Evolutionary conservation across 1,284 basidiomycete species (phyloP), one percentile per base, ranked within the genome.

Genomic region (Leccinum fuscescens): DNA sequence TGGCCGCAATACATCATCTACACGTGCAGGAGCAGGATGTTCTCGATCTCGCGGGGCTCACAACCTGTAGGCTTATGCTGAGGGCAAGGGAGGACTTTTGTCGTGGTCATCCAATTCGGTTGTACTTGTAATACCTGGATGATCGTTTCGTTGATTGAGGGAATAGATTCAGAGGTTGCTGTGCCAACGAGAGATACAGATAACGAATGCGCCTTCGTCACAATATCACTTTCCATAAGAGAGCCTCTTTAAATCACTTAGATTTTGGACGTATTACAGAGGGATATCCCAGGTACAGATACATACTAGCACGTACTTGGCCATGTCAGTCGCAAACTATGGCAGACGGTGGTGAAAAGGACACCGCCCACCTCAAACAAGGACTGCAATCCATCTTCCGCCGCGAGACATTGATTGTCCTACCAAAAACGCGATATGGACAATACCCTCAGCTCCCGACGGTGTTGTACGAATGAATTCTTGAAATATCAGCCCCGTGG

Each of bases 321-420:
- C 54, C n/a, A 72, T 89, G 82, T 89, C 64, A 70, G 81, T 86
- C 84, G 65, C 80, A 83, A 78, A 84, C 82, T 89, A 90, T 90
- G 85, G 84, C 86, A 82, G 78, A 79, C 76, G 76, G 76, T 78
- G 81, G 82, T 85, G 58, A 61, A 58, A 67, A 60, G 64, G 44
- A 78, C 81, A 79, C 81, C 74, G 78, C 78, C 77, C 75, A 76
- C 88, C 86, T 90, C 88, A 90, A 90, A 90, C 88, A 76, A 83
- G 81, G 85, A 86, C 78, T 59, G n/a, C 22, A 52, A 52, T 72
- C 63, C 50, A 58, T 81, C 70, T 82, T 60, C 74, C 77, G 74
- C 63, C 35, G 11, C 17, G 60, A 68, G 54, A 55, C 54, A 54
- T 39, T 39, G 52, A 35, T 55, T 58, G 57, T 42, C 56, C 58